Evolutionary conservation across 257 asterid species (phyloP).

Genomic region (Solanum ossicruentum): DNA sequence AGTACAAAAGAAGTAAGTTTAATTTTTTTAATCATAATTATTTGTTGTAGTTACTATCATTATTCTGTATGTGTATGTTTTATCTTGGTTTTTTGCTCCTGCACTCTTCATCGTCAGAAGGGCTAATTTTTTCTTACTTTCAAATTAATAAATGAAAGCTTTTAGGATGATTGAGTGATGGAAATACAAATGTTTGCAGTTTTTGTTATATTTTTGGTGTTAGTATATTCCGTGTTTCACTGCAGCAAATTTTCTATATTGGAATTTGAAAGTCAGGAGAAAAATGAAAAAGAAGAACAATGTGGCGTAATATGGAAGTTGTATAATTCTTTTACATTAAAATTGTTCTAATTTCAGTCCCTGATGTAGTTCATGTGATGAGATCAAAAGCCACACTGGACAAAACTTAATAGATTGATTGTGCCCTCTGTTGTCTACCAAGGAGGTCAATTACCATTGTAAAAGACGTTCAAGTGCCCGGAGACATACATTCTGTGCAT

Average conservation of each 20-base stretch:
- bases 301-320: neutral
- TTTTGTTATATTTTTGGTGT: neutral
- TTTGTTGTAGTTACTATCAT: no score
- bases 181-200: constrained; percentile 3
- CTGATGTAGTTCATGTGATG: constrained; percentile 57
- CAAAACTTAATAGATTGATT: constrained; percentile 69
- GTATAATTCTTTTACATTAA: neutral
- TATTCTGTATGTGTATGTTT: no score
- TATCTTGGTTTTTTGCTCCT: no score
- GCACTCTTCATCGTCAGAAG: neutral
- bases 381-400: constrained; percentile 62
- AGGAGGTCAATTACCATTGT: constrained; percentile 54
- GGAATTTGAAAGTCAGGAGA: no score
- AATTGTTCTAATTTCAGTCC: constrained; percentile 19
- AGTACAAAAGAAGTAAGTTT: no score
- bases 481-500: constrained; percentile 67
- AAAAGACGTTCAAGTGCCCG: constrained; percentile 90
- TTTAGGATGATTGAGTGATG: constrained; percentile 49
- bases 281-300: neutral
- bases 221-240: neutral
- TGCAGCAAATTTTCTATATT: neutral
- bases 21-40: no score
- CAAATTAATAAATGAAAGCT: constrained; percentile 6
- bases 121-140: constrained; percentile 3
- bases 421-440: constrained; percentile 54